Conservation (phyloP, 2,329 filamentous ascomycete genomes). For the Colletotrichum sp. region DNA sequence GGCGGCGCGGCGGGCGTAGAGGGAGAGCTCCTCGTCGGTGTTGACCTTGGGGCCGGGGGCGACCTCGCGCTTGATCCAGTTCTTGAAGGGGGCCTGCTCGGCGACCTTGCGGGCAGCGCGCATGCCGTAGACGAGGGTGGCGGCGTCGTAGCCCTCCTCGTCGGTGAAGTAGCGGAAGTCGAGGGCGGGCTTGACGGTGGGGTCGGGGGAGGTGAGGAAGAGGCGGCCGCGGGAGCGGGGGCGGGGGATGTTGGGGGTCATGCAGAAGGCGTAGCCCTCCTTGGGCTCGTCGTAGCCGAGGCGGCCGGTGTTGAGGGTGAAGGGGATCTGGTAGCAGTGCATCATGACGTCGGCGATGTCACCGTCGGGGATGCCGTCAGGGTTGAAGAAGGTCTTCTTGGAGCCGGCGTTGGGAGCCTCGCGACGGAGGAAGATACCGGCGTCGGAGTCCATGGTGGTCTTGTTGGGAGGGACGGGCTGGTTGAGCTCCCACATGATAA, state of each 20-base stretch:
- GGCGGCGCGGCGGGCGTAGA: constrained; percentile 80
- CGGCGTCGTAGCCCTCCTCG: constrained; percentile 82
- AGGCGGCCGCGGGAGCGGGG: constrained; percentile 78
- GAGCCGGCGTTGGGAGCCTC: constrained; percentile 72
- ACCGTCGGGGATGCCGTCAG: constrained; percentile 63
- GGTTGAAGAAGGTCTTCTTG: constrained; percentile 51
- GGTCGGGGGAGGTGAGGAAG: constrained; percentile 78
- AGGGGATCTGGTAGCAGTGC: constrained; percentile 96
- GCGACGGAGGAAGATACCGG: constrained; percentile 85
- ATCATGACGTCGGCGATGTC: constrained; percentile 89
- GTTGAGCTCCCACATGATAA: constrained; percentile 78
- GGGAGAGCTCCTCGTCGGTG: constrained; percentile 78
- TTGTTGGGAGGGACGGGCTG: constrained; percentile 73
- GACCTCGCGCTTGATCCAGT: constrained; percentile 83
- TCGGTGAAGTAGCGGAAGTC: constrained; percentile 93
- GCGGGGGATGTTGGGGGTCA: constrained; percentile 89
- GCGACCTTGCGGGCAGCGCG: constrained; percentile 79
- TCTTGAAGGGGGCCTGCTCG: constrained; percentile 75
- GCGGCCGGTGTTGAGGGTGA: constrained; percentile 82
- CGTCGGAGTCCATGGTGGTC: constrained; percentile 91
- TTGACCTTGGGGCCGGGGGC: constrained; percentile 76
- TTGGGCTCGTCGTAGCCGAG: constrained; percentile 69
- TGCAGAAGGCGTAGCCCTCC: constrained; percentile 86
- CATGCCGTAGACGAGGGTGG: constrained; percentile 79
- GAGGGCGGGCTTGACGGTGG: constrained; percentile 77